Evolutionary conservation across 345 rosid species (phyloP), one percentile per base, ranked within the genome.

Genomic region (Dipteronia dyeriana): DNA sequence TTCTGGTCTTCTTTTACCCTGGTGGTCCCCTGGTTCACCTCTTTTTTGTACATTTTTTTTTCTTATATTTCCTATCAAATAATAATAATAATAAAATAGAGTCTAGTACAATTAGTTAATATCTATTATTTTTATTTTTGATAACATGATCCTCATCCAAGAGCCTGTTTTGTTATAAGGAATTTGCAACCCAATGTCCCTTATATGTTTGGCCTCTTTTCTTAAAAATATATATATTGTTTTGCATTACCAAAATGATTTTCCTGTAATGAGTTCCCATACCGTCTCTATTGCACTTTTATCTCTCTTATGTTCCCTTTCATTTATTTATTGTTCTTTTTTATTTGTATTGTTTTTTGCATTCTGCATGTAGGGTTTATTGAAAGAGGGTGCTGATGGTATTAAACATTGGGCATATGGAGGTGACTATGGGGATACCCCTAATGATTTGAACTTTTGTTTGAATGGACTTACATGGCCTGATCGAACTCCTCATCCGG

Each of bases 371-470:
- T 69, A 95, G 99, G 97, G 86, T 14, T 82, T 95, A 70, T 57
- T 96, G 80, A 96, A 94, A 87, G 89, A 91, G 53, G 78, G 84
- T 62, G 80, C 79, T 68, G 89, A 86, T 83, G 97, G 98, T 65
- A 74, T 54, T 66, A 94, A 94, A 76, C 89, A 73, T 80, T 96
- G 99, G 99, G 99, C 98, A 13, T 96, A 96, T 91, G 99, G 99
- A 79, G 99, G 99, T 61, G 95, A 94, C 88, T 96, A 91, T 82
- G 99, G 98, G 81, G 99, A 96, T 79, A 79, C 81, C 61, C 98
- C 98, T 68, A 96, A 96, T 86, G 99, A 96, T 86, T 82, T 87
- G 82, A 96, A 96, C 87, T 96, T 96, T 83, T 94, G 99, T 84
- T 82, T 96, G 84, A 86, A 94, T 68, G 99, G 99, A 66, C 83